Evolutionary conservation across 805 yeast species (phyloP).

Genomic region (Candida caryicola): DNA sequence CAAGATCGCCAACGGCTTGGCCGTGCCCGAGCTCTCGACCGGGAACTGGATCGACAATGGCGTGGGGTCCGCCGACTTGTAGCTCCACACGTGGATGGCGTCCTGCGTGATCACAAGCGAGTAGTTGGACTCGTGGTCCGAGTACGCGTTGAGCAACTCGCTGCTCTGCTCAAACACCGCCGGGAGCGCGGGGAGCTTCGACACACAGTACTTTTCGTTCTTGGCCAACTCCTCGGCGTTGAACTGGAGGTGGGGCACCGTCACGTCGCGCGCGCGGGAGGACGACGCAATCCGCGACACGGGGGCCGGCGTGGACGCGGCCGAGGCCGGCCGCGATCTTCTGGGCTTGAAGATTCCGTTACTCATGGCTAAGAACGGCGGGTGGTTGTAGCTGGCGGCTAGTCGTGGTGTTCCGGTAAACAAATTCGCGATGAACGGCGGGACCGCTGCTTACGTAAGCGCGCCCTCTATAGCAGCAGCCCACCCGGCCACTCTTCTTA

Average conservation of each 20-base stretch:
- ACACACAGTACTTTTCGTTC: constrained; percentile 56
- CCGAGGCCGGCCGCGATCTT: constrained; percentile 1
- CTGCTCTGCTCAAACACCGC: constrained; percentile 27
- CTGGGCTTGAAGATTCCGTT: constrained; percentile 10
- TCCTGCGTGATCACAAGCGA: constrained; percentile 50
- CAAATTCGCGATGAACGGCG: background rate
- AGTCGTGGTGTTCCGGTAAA: background rate
- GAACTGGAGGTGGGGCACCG: constrained; percentile 1
- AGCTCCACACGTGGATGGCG: constrained; percentile 66
- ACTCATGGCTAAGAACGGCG: background rate
- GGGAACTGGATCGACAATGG: constrained; percentile 60
- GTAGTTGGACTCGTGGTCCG: constrained; percentile 47
- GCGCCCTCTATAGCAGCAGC: no score
- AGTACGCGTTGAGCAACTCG: constrained; percentile 39
- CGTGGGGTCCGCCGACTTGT: constrained; percentile 55
- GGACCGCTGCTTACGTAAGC: background rate
- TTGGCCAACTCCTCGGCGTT: constrained; percentile 48
- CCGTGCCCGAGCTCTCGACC: constrained; percentile 20
- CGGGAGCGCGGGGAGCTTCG: constrained; percentile 57
- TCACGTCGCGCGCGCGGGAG: background rate
- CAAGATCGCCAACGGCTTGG: constrained; percentile 53
- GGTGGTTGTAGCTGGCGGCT: background rate
- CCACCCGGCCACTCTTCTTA: no score
- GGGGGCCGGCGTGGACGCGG: constrained; percentile 2
- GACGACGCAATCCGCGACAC: constrained; percentile 1